phyloP scores from a whole-genome alignment of 129 eudicot genomes.

The Heracleum sosnowskyi region DNA sequence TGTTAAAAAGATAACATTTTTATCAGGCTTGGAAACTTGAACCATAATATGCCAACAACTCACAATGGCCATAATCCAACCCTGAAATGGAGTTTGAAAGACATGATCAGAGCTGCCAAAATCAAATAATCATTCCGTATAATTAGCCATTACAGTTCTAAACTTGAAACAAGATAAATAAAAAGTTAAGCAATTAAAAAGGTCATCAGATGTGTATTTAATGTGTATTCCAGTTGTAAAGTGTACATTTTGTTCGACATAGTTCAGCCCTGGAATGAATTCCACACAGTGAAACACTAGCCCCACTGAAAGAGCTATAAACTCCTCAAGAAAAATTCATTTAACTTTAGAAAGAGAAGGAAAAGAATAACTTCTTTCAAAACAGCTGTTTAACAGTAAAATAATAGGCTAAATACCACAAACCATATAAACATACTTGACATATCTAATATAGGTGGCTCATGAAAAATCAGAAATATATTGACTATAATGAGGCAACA shows the following conservation, averaged over 20 bases:
- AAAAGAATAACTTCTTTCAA: constrained; percentile 1
- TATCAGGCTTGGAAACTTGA: neutral
- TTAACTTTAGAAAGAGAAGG: neutral
- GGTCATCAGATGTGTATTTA: neutral
- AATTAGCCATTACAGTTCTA: constrained; percentile 5
- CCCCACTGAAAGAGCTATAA: neutral
- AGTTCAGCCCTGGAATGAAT: neutral
- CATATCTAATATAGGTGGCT: neutral
- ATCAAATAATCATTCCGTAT: constrained; percentile 11
- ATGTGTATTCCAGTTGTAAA: neutral
- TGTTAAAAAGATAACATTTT: neutral
- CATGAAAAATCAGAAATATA: neutral
- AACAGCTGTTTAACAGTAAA: neutral
- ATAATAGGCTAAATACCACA: neutral
- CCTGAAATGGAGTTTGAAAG: constrained; percentile 85
- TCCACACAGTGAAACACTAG: neutral
- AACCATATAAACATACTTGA: neutral
- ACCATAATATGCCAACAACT: constrained; percentile 44
- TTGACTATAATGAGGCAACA: neutral
- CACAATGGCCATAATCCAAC: constrained; percentile 99
- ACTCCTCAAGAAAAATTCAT: neutral
- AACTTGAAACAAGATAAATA: neutral
- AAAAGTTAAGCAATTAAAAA: neutral
- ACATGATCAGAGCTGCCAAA: constrained; percentile 89
- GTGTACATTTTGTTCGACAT: neutral